These are phyloP conservation scores for Phytophthora fragariaefolia DNA, from an alignment of 352 stramenopile genomes.

Conservation along the genomic window DNA sequence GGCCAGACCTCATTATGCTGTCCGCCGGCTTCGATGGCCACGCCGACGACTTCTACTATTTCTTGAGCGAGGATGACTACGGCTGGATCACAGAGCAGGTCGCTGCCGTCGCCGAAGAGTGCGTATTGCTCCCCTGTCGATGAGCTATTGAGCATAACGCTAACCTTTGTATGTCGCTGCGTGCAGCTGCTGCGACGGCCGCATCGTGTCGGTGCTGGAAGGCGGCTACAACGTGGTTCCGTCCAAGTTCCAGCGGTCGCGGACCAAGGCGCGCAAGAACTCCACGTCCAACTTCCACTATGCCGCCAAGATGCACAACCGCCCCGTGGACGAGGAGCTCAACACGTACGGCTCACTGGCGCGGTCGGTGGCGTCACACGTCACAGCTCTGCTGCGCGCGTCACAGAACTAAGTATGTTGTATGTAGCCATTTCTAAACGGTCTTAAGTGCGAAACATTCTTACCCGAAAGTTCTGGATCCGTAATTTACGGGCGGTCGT, in stretches of 20 bases:
- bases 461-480: constrained; percentile 9
- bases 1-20: constrained; percentile 68
- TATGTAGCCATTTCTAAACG: neutral
- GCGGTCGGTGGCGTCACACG: constrained; percentile 65
- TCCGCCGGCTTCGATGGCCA: constrained; percentile 77
- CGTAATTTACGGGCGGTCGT: constrained; percentile 14
- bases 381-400: constrained; percentile 57
- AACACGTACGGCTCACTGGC: constrained; percentile 62
- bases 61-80: constrained; percentile 88
- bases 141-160: neutral
- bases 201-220: constrained; percentile 95
- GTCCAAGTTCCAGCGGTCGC: constrained; percentile 50
- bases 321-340: constrained; percentile 62
- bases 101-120: constrained; percentile 92
- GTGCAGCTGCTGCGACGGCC: constrained; percentile 85
- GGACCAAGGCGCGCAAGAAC: constrained; percentile 33
- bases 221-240: constrained; percentile 91
- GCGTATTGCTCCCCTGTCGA: constrained; percentile 27
- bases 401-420: constrained; percentile 35
- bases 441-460: neutral
- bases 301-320: constrained; percentile 56
- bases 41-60: constrained; percentile 76
- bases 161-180: constrained; percentile 13
- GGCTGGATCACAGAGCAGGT: constrained; percentile 87
- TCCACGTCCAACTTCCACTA: constrained; percentile 62